Evolutionary conservation across 441 rosid species (phyloP), one percentile per base, ranked within the genome.

Genomic region (Euphorbia schlechtendalii): DNA sequence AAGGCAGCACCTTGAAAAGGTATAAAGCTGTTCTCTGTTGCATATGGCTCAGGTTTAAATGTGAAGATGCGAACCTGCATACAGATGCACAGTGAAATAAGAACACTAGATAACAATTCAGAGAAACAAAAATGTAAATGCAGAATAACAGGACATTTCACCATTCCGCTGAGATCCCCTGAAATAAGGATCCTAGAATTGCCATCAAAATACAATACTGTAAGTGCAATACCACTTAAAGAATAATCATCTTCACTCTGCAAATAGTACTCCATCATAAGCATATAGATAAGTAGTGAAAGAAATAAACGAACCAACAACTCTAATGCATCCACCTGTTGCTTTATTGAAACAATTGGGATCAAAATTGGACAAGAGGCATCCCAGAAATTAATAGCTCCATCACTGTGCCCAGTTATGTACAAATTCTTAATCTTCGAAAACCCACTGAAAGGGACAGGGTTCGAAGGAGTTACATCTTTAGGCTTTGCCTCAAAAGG

Each of bases 141-240:
- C 17, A 32, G 46, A 36, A 67, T 24, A 41, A 32, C 34, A 61
- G 15, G 28, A 67, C 8, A 67, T 56, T 73, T 69, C 69, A 90
- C 98, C 88, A 61, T 80, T 83, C 99, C 97, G 68, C 70, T 81
- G 52, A 84, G 86, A 76, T 93, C 97, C 63, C 99, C 97, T 40
- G 96, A 84, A 65, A 83, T 72, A 76, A 93, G 90, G 70, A 83
- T 69, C 56, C 78, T 81, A 43, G 83, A 59, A 69, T 74, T 75
- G 24, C 76, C 74, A 69, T 87, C 93, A 73, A 81, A 90, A 76
- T 74, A 72, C 60, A 90, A 76, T 54, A 89, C 79, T 8, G 96
- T 85, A 59, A 90, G 53, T 15, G 96, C 78, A n/a, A 79, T 62
- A 64, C 95, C 90, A 40, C 92, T 86, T 70, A 77, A 71, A 72